phyloP scores from a whole-genome alignment of 1,284 basidiomycete species.

The Pyrrhoderma noxium region DNA sequence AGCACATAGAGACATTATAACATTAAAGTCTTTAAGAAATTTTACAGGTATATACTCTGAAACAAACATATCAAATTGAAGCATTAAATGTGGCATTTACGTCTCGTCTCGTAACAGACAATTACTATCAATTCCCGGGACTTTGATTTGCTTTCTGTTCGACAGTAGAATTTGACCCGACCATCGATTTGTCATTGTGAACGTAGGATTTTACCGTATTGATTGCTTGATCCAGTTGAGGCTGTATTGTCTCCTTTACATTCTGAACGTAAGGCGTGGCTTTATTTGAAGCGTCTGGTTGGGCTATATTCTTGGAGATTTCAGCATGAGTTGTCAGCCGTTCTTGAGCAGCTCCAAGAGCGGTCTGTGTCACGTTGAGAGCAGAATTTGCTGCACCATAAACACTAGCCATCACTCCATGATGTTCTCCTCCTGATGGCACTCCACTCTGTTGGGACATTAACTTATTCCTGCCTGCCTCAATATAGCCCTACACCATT shows the following conservation, averaged over 20 bases:
- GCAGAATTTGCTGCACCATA: conserved; percentile 32
- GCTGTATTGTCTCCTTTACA: conserved; percentile 21
- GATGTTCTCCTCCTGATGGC: conserved; percentile 10
- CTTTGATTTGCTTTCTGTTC: too few relatives aligned
- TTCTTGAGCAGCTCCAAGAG: conserved; percentile 31
- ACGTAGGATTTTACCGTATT: conserved; percentile 25
- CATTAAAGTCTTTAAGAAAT: too few relatives aligned
- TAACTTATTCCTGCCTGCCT: conserved; percentile 14
- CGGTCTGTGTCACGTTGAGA: conserved; percentile 31
- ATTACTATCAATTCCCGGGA: too few relatives aligned
- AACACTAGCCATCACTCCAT: conserved; percentile 28
- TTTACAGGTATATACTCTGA: too few relatives aligned
- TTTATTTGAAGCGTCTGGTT: conserved; percentile 25
- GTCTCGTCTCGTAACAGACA: too few relatives aligned
- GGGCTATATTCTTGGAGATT: conserved; percentile 22
- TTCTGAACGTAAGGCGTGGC: conserved; percentile 21
- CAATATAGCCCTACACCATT: conserved; percentile 15
- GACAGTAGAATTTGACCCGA: not conserved
- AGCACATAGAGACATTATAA: too few relatives aligned
- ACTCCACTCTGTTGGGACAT: conserved; percentile 12
- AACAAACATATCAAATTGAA: too few relatives aligned
- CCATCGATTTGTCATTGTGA: conserved; percentile 10
- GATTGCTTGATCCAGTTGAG: conserved; percentile 31
- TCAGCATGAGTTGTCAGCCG: conserved; percentile 32
- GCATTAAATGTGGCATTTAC: too few relatives aligned